Conservation (phyloP, 495 filamentous ascomycete genomes). For the Barbatosphaeria neglecta region DNA sequence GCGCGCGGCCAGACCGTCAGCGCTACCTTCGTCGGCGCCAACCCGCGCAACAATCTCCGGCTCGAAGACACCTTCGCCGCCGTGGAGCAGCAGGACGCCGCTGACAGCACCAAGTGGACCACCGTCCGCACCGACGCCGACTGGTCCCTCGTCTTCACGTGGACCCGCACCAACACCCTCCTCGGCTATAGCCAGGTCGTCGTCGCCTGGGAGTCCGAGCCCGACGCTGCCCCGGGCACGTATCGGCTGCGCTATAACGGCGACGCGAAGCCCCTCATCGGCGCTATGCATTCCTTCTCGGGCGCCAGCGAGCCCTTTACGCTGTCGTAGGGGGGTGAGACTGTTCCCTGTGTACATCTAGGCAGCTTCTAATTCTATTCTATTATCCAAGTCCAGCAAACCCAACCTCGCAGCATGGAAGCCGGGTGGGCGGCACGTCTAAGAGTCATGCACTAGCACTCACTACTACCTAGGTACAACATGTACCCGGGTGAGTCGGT, state of each 20-base stretch:
- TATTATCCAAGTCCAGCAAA: too few relatives aligned
- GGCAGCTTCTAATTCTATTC: too few relatives aligned
- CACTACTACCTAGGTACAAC: too few relatives aligned
- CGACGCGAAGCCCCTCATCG: slow-evolving; percentile 58
- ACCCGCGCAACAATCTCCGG: slow-evolving; percentile 79
- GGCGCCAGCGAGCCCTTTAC: slow-evolving; percentile 58
- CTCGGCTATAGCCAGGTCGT: slow-evolving; percentile 70
- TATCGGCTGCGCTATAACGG: slow-evolving; percentile 84
- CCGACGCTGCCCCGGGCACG: slow-evolving; percentile 42
- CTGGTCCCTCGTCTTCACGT: slow-evolving; percentile 71
- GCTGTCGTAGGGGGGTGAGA: slow-evolving; percentile 17
- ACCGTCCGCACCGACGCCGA: slow-evolving; percentile 61
- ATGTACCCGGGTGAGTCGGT: too few relatives aligned
- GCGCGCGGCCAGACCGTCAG: slow-evolving; percentile 49
- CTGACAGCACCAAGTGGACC: slow-evolving; percentile 53
- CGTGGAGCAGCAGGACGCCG: slow-evolving; percentile 54
- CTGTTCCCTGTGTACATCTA: too few relatives aligned
- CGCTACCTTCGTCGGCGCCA: slow-evolving; percentile 73
- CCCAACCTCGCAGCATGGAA: too few relatives aligned
- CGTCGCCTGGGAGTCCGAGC: slow-evolving; percentile 66
- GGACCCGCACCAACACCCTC: slow-evolving; percentile 61
- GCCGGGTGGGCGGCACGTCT: too few relatives aligned
- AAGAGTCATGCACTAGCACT: too few relatives aligned
- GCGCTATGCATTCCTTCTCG: slow-evolving; percentile 58
- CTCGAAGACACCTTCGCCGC: slow-evolving; percentile 72